phyloP scores from a whole-genome alignment of 2,329 filamentous ascomycete genomes.

The Sarocladium oryzae region DNA sequence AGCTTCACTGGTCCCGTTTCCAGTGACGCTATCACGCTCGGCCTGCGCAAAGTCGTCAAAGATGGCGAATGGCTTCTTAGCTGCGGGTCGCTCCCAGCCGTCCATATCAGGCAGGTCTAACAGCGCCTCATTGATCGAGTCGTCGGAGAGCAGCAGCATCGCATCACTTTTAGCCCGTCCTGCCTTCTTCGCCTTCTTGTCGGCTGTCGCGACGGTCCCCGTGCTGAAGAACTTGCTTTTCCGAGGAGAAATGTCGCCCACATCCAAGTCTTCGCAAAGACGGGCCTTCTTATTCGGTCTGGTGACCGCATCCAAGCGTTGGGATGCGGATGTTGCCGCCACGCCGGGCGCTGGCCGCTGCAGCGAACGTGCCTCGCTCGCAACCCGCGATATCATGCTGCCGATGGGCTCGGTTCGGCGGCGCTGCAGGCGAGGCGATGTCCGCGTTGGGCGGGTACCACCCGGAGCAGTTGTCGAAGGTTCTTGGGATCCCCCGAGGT shows the following conservation, averaged over 20 bases:
- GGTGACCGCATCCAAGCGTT: conserved; percentile 17
- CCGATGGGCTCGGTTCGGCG: conserved; percentile 47
- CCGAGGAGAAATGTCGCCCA: conserved; percentile 28
- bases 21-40: conserved; percentile 12
- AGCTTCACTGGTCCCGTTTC: conserved; percentile 8
- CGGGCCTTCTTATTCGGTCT: conserved; percentile 52
- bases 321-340: conserved; percentile 12
- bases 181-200: conserved; percentile 19
- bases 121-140: conserved; percentile 50
- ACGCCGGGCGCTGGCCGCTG: conserved; percentile 11
- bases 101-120: conserved; percentile 44
- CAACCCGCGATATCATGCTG: conserved; percentile 31
- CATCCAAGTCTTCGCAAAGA: conserved; percentile 39
- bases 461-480: conserved; percentile 13
- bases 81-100: conserved; percentile 36
- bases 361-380: conserved; percentile 15
- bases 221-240: conserved; percentile 50
- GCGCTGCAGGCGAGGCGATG: conserved; percentile 36
- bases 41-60: conserved; percentile 35
- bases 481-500: conserved; percentile 35
- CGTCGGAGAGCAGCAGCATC: conserved; percentile 45
- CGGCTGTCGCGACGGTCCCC: background rate
- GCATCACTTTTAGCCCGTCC: conserved; percentile 30
- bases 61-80: conserved; percentile 32
- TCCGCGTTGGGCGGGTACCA: conserved; percentile 16